phyloP scores from a whole-genome alignment of 2,329 filamentous ascomycete genomes.

The Ceratocystis huliohia region DNA sequence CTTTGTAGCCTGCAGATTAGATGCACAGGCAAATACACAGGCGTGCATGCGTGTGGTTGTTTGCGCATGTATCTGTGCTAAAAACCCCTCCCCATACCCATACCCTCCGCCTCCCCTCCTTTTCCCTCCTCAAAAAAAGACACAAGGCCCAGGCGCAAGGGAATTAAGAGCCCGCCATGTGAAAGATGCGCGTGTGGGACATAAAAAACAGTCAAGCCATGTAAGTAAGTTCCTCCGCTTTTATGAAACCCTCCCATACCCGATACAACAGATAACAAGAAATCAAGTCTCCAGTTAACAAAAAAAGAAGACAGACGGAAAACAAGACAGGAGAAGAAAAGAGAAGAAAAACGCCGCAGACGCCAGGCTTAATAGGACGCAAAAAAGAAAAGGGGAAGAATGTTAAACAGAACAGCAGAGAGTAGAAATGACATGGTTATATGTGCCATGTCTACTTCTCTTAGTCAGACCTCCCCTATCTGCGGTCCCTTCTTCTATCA shows the following conservation, averaged over 20 bases:
- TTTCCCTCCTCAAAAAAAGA: not conserved
- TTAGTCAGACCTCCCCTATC: not conserved
- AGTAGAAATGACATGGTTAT: not conserved
- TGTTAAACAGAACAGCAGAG: not conserved
- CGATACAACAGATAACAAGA: not conserved
- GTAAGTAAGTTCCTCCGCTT: not conserved
- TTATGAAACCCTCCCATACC: not conserved
- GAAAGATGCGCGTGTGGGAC: not conserved
- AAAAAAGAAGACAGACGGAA: not conserved
- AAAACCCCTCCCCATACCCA: not conserved
- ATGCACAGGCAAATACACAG: no score
- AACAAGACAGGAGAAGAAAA: not conserved
- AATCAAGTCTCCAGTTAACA: not conserved
- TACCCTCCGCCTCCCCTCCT: not conserved
- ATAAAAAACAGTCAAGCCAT: not conserved
- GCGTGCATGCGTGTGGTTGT: no score
- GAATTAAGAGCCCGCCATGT: not conserved
- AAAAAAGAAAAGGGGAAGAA: not conserved
- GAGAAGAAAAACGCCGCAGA: not conserved
- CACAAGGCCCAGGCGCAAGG: not conserved
- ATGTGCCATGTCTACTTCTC: not conserved
- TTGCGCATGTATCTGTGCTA: not conserved
- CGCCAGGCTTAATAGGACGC: not conserved
- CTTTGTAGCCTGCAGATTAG: not conserved
- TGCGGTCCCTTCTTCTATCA: slow-evolving; percentile 18